phyloP scores from a whole-genome alignment of 306 rosid genomes.

The Medicago arabica region DNA sequence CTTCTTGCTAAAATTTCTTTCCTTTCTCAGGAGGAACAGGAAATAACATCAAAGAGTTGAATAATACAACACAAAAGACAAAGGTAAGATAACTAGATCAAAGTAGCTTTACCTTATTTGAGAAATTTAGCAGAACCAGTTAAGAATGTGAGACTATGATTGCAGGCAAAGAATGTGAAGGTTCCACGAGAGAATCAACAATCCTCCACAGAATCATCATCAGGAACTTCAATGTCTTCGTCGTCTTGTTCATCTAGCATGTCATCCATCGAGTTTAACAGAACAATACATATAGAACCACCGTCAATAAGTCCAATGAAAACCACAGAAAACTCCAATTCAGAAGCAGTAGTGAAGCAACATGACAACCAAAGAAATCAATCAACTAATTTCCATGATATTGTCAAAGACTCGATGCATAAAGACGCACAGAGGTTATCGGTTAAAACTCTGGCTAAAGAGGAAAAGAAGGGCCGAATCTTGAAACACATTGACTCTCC shows the following conservation, averaged over 20 bases:
- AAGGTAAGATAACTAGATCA: conserved; percentile 53
- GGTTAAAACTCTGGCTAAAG: conserved; percentile 60
- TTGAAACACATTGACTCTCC: conserved; percentile 83
- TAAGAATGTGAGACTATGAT: conserved; percentile 16
- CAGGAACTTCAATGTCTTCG: conserved; percentile 68
- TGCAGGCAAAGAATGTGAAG: conserved; percentile 67
- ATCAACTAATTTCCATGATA: conserved; percentile 53
- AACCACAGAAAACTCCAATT: conserved; percentile 41
- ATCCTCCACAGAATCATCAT: conserved; percentile 76
- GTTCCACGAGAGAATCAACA: conserved; percentile 62
- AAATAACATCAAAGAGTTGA: conserved; percentile 45
- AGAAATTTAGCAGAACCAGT: conserved; percentile 26
- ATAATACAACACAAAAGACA: conserved; percentile 40
- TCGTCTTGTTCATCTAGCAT: conserved; percentile 85
- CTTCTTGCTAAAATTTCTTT: conserved; percentile 8
- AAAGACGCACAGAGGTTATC: conserved; percentile 62
- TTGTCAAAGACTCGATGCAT: conserved; percentile 60
- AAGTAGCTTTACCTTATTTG: conserved; percentile 4
- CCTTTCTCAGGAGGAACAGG: conserved; percentile 55
- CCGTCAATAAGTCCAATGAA: conserved; percentile 48
- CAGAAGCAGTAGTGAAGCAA: conserved; percentile 48
- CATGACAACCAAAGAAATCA: conserved; percentile 36
- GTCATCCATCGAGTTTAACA: conserved; percentile 74
- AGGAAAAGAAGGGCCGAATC: conserved; percentile 50
- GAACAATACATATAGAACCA: conserved; percentile 63